Conservation (phyloP, 2,329 filamentous ascomycete genomes). For the Cladobotryum protrusum region DNA sequence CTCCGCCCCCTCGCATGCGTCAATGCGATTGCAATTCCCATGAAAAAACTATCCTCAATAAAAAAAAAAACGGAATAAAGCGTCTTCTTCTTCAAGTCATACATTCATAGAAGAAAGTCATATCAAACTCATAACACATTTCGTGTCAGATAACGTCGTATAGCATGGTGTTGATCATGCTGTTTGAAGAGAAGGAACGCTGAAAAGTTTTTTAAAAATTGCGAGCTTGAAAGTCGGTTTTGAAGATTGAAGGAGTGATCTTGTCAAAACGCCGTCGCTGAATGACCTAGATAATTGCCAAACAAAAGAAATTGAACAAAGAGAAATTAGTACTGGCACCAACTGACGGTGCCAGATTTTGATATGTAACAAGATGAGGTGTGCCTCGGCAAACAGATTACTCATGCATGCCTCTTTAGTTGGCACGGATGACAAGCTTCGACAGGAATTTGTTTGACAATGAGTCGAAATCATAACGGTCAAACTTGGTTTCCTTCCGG, state of each 20-base stretch:
- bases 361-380: conserved; percentile 13
- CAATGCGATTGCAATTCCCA: conserved; percentile 6
- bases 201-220: conserved; percentile 20
- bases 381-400: not conserved
- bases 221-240: conserved; percentile 21
- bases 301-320: conserved; percentile 18
- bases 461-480: conserved; percentile 88
- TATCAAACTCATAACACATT: conserved; percentile 33
- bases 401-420: conserved; percentile 44
- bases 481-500: conserved; percentile 74
- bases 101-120: conserved; percentile 35
- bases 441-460: conserved; percentile 96
- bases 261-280: conserved; percentile 40
- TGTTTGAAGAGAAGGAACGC: conserved; percentile 21
- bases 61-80: conserved; percentile 18
- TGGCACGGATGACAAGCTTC: conserved; percentile 91
- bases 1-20: conserved; percentile 1
- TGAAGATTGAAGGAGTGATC: conserved; percentile 26
- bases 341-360: conserved; percentile 8
- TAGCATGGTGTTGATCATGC: conserved; percentile 27
- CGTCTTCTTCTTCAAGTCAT: conserved; percentile 32
- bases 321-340: conserved; percentile 2
- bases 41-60: conserved; percentile 4
- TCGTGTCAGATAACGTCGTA: conserved; percentile 25
- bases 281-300: conserved; percentile 23